Conservation (phyloP, 306 rosid genomes). For the Citrullus mucosospermus region DNA sequence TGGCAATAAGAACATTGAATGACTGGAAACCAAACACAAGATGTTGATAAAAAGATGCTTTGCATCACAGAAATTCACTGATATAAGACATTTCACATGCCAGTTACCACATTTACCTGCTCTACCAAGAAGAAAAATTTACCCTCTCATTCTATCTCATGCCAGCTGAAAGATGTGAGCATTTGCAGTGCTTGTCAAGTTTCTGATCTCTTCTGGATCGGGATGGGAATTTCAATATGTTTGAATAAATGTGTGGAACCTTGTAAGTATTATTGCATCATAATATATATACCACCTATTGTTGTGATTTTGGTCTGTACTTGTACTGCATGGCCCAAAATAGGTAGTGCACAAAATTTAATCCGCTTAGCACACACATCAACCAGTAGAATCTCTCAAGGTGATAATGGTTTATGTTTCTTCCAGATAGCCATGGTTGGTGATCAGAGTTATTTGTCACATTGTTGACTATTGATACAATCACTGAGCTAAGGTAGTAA, state of each 20-base stretch:
- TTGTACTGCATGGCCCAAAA: conserved; percentile 62
- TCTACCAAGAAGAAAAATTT: neutral
- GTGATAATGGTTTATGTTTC: conserved; percentile 45
- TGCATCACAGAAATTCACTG: neutral
- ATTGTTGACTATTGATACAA: conserved; percentile 62
- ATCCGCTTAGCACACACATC: conserved; percentile 69
- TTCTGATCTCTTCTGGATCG: neutral
- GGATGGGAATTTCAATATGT: neutral
- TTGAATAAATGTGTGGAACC: neutral
- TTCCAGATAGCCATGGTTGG: conserved; percentile 65
- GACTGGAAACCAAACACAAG: neutral
- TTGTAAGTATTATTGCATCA: neutral
- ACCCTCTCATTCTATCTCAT: neutral
- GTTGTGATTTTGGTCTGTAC: conserved; percentile 38
- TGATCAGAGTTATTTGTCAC: conserved; percentile 28
- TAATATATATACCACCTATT: neutral
- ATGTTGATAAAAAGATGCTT: neutral
- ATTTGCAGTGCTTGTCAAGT: neutral
- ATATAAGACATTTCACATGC: neutral
- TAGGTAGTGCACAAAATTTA: conserved; percentile 73
- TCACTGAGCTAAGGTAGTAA: conserved; percentile 69
- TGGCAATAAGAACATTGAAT: neutral
- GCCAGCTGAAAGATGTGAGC: neutral
- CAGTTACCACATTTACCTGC: neutral
- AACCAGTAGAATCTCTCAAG: conserved; percentile 85